A percentile compares a stretch with the other conserved stretches of the same genome.
Conservation (phyloP, 164 flowering plant genomes). For the Liriodendron chinense region DNA sequence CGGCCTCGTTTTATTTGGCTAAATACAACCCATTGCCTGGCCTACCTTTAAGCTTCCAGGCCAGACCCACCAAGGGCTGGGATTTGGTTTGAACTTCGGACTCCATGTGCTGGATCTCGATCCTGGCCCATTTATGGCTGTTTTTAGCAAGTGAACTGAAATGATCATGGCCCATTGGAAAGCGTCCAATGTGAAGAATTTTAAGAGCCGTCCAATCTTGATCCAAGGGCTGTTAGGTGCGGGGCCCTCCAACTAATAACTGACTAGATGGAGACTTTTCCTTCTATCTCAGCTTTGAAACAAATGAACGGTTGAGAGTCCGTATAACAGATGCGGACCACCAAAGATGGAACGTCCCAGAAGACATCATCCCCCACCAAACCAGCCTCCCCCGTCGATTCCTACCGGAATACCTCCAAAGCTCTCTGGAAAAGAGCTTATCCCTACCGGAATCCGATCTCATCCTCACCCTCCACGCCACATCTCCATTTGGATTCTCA, state of each 20-base stretch:
- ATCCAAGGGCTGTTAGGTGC: background rate
- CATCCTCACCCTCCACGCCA: conserved; percentile 20
- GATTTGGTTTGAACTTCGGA: background rate
- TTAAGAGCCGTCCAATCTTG: background rate
- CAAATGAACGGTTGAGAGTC: conserved; percentile 47
- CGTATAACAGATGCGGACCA: conserved; percentile 48
- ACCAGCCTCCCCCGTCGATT: conserved; percentile 11
- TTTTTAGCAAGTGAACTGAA: background rate
- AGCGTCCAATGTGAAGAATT: background rate
- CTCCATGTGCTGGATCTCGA: background rate
- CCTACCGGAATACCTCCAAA: conserved; percentile 8
- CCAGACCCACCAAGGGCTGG: too few species aligned
- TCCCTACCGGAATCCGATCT: conserved; percentile 27
- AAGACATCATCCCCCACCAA: conserved; percentile 43
- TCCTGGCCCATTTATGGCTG: background rate
- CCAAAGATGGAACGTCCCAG: conserved; percentile 74
- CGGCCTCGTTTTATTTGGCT: too few species aligned
- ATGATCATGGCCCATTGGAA: background rate
- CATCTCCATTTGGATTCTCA: conserved; percentile 24
- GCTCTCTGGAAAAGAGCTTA: background rate
- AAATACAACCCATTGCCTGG: too few species aligned
- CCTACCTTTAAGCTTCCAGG: too few species aligned
- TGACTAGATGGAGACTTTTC: background rate
- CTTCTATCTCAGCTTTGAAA: conserved; percentile 47
- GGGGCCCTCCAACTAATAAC: background rate